Base-by-base conservation (phyloP, 495 filamentous ascomycete genomes). In the Rostrohypoxylon terebratum region DNA sequence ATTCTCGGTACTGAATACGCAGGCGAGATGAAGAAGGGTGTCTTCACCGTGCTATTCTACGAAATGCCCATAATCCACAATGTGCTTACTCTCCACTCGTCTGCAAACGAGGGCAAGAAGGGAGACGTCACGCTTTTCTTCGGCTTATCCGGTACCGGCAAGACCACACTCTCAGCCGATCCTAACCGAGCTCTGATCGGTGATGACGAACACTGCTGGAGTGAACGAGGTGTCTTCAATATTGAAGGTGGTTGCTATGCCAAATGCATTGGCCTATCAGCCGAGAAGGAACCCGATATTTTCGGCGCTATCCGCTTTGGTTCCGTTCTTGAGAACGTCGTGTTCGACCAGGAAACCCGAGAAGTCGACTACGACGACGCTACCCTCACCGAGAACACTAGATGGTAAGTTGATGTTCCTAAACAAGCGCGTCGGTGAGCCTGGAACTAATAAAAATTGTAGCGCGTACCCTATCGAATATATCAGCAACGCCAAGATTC, bases 51-150 rank as follows among this genome's bases (percentile, higher is more conserved):
- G 67, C 88, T 99, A 75, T 99, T 98, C 88, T 99, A 98, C 86
- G 96, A 99, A 87, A 98, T 98, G 92, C 96, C 96, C 60, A 91
- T 99, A 68, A 98, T 97, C 88, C 96, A 99, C 89, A 97, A 98
- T 83, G 94, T 99, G 71, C 86, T 99, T 54, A 99, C 96, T 55
- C 90, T 99, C 59, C 96, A 97, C 85, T 97, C 94, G 10, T 97
- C 94, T 20, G 93, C 93, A 74, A 97, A 97, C 82, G 89, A 97
- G 82, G 94, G 93, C 78, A 87, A 90, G 81, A 85, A 92, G 53
- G 93, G 93, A 51, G 94, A 97, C 79, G 94, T 98, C 48, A 98
- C 96, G 16, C 93, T 99, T 74, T 99, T 99, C 91, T 99, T 99
- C 85, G 96, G 96, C 78, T 91, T 99, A 59, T 99, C 96, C 16